Conservation (phyloP, 2,329 filamentous ascomycete species). For the Nakataea oryzae region DNA sequence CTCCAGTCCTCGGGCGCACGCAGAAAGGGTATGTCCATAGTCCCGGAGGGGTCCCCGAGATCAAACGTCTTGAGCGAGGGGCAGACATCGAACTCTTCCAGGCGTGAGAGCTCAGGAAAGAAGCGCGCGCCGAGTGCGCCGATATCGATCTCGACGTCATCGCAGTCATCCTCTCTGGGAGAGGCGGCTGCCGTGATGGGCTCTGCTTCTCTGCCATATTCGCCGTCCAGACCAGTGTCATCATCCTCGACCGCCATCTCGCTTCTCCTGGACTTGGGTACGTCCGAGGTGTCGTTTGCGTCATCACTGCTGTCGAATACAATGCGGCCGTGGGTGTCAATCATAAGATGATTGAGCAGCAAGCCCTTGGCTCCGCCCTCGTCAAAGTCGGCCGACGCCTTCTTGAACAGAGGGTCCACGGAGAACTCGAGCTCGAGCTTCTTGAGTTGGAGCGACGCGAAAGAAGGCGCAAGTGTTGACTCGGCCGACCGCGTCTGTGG, state of each 20-base stretch:
- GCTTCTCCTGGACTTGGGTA: constrained; percentile 21
- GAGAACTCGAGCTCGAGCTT: constrained; percentile 96
- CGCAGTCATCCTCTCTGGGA: constrained; percentile 28
- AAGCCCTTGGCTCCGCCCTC: constrained; percentile 95
- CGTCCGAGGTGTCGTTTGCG: constrained; percentile 36
- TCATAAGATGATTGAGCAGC: constrained; percentile 90
- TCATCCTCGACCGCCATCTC: constrained; percentile 25
- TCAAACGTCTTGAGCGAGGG: constrained; percentile 92
- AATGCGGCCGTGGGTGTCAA: constrained; percentile 83
- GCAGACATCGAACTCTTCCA: constrained; percentile 87
- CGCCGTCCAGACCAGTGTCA: constrained; percentile 11
- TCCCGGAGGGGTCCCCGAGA: constrained; percentile 73
- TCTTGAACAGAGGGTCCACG: constrained; percentile 98
- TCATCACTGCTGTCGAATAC: constrained; percentile 99
- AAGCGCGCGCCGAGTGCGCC: constrained; percentile 65
- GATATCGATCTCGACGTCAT: constrained; percentile 71
- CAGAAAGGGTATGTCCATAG: constrained; percentile 83
- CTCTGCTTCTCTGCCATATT: constrained; percentile 14
- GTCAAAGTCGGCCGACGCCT: constrained; percentile 95
- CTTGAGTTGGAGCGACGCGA: constrained; percentile 81
- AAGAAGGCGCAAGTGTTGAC: constrained; percentile 83
- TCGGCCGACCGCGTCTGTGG: constrained; percentile 69
- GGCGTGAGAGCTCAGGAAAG: constrained; percentile 66
- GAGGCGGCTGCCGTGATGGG: constrained; percentile 16
- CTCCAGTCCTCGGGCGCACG: constrained; percentile 82